Percentiles rank a stretch among this genome's conserved stretches.
Evolutionary conservation across 2,329 filamentous ascomycete genomes (phyloP).

Genomic region (Diaporthe batatas): DNA sequence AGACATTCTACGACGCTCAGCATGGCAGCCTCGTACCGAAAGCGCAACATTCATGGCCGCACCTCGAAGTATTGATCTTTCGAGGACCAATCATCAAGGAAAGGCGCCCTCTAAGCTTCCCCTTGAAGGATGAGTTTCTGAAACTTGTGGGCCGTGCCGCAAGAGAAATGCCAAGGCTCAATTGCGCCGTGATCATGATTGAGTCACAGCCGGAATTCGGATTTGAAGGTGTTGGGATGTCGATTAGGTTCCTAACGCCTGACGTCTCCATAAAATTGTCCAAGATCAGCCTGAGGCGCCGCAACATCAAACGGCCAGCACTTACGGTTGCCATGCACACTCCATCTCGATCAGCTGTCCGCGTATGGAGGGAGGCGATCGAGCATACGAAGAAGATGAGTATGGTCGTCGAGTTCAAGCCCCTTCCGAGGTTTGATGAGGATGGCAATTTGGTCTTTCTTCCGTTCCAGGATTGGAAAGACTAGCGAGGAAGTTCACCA

Average conservation of each 20-base stretch:
- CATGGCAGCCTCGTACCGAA: no score
- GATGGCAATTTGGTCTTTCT: neutral
- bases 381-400: neutral
- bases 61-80: neutral
- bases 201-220: no score
- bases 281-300: no score
- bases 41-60: neutral
- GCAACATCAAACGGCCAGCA: no score
- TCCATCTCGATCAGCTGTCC: neutral
- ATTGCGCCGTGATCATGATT: neutral
- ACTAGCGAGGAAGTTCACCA: no score
- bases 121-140: neutral
- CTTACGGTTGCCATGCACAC: neutral
- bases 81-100: neutral
- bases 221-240: no score
- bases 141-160: neutral
- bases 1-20: neutral
- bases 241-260: no score
- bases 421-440: neutral
- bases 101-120: accelerated
- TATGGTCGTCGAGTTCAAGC: neutral
- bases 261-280: no score
- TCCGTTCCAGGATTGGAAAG: no score
- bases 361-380: neutral
- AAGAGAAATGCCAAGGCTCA: neutral